Evolutionary conservation across 1,284 basidiomycete species (phyloP).

Genomic region (Austropuccinia psidii): DNA sequence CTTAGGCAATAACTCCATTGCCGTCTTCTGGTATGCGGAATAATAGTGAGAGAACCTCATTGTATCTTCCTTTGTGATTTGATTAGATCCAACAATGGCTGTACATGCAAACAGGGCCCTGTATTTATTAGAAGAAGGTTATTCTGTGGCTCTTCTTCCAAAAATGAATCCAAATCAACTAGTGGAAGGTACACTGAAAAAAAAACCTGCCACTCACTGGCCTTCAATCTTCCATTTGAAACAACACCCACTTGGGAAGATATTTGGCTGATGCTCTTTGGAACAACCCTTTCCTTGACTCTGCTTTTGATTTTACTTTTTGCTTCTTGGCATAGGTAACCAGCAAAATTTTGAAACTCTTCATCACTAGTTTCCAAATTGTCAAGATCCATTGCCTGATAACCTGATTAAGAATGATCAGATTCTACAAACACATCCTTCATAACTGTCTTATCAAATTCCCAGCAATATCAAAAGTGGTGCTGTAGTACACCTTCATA

Average conservation of each 20-base stretch:
- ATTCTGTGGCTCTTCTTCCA: not conserved
- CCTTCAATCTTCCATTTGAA: not conserved
- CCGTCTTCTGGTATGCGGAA: not conserved
- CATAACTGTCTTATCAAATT: not conserved
- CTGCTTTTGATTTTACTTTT: not conserved
- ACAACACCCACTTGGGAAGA: too few relatives aligned
- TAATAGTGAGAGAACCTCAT: not conserved
- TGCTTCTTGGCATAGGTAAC: not conserved
- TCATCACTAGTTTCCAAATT: too few relatives aligned
- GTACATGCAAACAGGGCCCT: not conserved
- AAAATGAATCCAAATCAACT: not conserved
- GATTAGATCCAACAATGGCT: not conserved
- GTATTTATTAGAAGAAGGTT: not conserved
- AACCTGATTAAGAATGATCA: not conserved
- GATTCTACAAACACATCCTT: not conserved
- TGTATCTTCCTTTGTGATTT: not conserved
- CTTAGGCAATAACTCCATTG: not conserved
- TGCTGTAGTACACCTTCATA: not conserved
- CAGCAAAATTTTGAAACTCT: too few relatives aligned
- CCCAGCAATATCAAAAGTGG: not conserved
- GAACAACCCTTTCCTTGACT: conserved; percentile 13
- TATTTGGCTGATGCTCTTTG: too few relatives aligned
- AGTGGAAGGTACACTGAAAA: conserved; percentile 33
- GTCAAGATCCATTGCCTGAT: not conserved
- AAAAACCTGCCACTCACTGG: not conserved